Conservation (phyloP, 2,329 filamentous ascomycete species). For the Helminthosporium solani region DNA sequence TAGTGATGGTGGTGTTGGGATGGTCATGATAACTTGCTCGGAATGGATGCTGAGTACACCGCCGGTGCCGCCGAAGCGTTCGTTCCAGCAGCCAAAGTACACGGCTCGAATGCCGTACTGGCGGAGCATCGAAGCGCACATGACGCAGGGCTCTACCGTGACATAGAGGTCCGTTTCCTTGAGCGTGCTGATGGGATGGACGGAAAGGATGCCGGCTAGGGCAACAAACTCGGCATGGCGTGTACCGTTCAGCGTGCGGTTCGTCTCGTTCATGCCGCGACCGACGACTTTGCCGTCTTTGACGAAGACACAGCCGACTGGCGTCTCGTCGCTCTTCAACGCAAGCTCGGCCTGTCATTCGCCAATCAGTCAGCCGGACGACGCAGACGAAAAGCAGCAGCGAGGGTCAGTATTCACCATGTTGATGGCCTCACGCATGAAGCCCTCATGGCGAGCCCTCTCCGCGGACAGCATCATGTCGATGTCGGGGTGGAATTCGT, state of each 20-base stretch:
- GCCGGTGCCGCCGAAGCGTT: conserved; percentile 94
- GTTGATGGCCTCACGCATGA: conserved; percentile 81
- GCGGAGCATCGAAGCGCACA: conserved; percentile 91
- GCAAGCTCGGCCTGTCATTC: conserved; percentile 73
- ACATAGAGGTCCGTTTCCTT: conserved; percentile 82
- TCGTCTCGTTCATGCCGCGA: conserved; percentile 95
- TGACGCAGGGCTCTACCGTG: conserved; percentile 97
- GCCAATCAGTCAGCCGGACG: conserved; percentile 22
- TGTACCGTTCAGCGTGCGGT: conserved; percentile 61
- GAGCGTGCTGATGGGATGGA: conserved; percentile 68
- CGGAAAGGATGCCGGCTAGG: conserved; percentile 64
- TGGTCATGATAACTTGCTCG: conserved; percentile 49
- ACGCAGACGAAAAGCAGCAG: conserved; percentile 4
- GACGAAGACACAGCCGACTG: conserved; percentile 93
- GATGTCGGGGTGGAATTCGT: conserved; percentile 16
- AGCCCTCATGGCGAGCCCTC: conserved; percentile 57
- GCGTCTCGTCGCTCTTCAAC: conserved; percentile 80
- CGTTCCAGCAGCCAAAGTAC: conserved; percentile 93
- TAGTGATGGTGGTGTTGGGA: not conserved
- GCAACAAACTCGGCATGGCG: conserved; percentile 95
- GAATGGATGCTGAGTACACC: conserved; percentile 86
- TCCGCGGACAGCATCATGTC: conserved; percentile 40
- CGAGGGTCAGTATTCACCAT: conserved; percentile 61
- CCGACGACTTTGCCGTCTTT: conserved; percentile 77
- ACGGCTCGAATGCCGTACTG: conserved; percentile 87